A percentile compares a stretch with the other conserved stretches of the same genome.
These are phyloP conservation scores for Fragilariopsis cylindrus DNA, from an alignment of 108 stramenopile species.

Conservation along the genomic window DNA sequence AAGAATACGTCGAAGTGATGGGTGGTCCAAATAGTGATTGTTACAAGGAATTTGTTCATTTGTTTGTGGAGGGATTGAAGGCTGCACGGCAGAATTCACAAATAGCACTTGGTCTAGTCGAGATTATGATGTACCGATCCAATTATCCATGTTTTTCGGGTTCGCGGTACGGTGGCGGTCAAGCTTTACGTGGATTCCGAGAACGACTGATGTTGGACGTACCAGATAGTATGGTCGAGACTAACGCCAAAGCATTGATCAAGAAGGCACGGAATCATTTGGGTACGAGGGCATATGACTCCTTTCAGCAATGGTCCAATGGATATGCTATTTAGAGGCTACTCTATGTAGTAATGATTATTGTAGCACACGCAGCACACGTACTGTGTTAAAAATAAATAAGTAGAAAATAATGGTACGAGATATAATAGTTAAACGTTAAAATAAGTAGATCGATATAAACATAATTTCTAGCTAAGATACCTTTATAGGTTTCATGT, in stretches of 20 bases:
- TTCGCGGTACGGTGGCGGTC: constrained; percentile 70
- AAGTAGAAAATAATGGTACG: too few species aligned
- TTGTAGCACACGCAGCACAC: too few species aligned
- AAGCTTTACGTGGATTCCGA: constrained; percentile 73
- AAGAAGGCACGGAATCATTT: constrained; percentile 50
- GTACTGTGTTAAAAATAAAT: too few species aligned
- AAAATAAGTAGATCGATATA: too few species aligned
- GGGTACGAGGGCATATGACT: constrained; percentile 73
- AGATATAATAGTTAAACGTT: too few species aligned
- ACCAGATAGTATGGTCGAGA: constrained; percentile 69
- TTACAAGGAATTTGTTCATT: constrained; percentile 81
- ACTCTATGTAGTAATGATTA: too few species aligned
- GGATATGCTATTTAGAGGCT: constrained; percentile 51
- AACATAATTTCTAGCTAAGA: too few species aligned
- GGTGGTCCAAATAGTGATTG: constrained; percentile 75
- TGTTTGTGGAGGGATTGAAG: constrained; percentile 83
- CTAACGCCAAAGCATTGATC: constrained; percentile 66
- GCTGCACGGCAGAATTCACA: constrained; percentile 78
- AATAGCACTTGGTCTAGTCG: constrained; percentile 89
- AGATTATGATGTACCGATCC: constrained; percentile 97
- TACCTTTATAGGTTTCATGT: too few species aligned
- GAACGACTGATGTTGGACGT: constrained; percentile 81
- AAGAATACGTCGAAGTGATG: constrained; percentile 95
- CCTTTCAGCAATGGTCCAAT: constrained; percentile 56
- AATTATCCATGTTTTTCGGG: constrained; percentile 95